Conservation (phyloP, 169 alveolate genomes). For the Eimeria acervulina region DNA sequence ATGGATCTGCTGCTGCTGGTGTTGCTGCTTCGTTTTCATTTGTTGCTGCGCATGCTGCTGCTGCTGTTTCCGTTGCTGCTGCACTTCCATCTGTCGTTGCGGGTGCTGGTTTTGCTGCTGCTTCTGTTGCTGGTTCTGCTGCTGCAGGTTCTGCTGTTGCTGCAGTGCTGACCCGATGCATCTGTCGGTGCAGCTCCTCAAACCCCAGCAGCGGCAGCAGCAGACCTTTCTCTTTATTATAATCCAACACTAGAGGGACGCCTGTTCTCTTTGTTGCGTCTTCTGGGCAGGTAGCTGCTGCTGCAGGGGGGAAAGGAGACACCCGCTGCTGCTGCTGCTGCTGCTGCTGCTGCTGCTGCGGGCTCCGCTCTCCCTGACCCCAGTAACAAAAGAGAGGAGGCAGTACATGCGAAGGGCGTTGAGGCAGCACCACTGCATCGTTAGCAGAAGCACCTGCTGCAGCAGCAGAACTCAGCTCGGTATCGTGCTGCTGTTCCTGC, state of each 20-base stretch:
- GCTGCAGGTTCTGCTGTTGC: too few species aligned
- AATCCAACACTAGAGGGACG: background rate
- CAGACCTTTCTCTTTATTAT: background rate
- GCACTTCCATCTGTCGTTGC: background rate
- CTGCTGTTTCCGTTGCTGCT: too few species aligned
- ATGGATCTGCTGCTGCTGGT: background rate
- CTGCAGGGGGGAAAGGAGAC: constrained; percentile 52
- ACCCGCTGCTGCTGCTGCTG: constrained; percentile 53
- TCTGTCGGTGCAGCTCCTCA: constrained; percentile 7
- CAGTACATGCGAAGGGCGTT: constrained; percentile 3
- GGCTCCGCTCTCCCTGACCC: background rate
- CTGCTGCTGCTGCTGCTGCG: constrained; percentile 15
- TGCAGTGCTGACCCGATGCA: background rate
- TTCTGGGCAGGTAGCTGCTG: background rate
- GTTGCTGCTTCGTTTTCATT: background rate
- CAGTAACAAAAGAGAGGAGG: constrained; percentile 14
- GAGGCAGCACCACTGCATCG: background rate
- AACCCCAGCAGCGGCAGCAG: constrained; percentile 1
- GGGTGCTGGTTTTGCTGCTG: background rate
- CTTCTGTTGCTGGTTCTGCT: background rate
- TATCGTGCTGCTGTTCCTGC: too few species aligned
- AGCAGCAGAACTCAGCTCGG: too few species aligned
- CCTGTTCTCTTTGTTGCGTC: constrained; percentile 18
- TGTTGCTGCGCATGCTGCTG: background rate
- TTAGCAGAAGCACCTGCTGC: background rate